Evolutionary conservation across 352 stramenopile species (phyloP).

Genomic region (Phytophthora chlamydospora): DNA sequence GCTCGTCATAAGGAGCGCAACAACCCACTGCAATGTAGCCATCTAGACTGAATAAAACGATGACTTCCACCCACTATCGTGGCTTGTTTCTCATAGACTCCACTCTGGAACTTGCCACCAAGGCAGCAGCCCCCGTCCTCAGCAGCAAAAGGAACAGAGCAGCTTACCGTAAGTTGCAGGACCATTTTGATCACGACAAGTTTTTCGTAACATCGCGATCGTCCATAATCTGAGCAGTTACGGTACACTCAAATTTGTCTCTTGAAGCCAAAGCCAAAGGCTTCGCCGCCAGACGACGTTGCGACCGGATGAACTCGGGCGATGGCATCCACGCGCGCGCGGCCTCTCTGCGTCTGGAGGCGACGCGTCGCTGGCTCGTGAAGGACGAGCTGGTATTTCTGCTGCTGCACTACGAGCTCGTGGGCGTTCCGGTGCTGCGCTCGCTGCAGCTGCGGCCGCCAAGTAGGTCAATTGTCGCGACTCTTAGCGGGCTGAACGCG

Average conservation of each 20-base stretch:
- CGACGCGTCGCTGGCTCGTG: slow-evolving; percentile 74
- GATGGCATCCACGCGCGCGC: slow-evolving; percentile 42
- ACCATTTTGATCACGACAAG: too few relatives aligned
- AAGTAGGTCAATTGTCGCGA: slow-evolving; percentile 49
- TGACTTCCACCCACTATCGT: slow-evolving; percentile 2
- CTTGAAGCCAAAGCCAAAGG: slow-evolving; percentile 37
- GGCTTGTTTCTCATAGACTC: not conserved
- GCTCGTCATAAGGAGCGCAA: not conserved
- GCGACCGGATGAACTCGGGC: slow-evolving; percentile 29
- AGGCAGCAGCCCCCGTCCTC: too few relatives aligned
- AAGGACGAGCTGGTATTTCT: slow-evolving; percentile 87
- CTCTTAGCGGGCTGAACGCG: slow-evolving; percentile 1
- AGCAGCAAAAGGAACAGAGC: too few relatives aligned
- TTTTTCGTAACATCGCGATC: slow-evolving; percentile 12
- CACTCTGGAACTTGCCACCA: too few relatives aligned
- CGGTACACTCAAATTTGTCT: slow-evolving; percentile 15
- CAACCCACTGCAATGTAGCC: not conserved
- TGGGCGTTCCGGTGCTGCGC: slow-evolving; percentile 47
- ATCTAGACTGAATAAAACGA: not conserved
- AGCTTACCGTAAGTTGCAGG: too few relatives aligned
- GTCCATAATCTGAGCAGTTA: slow-evolving; percentile 11
- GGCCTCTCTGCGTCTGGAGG: slow-evolving; percentile 46
- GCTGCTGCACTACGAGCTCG: slow-evolving; percentile 55
- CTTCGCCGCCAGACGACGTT: slow-evolving; percentile 29
- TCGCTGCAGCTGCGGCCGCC: slow-evolving; percentile 53